Evolutionary conservation across 2,329 filamentous ascomycete genomes (phyloP).

Genomic region (Elsinoe necatrix): DNA sequence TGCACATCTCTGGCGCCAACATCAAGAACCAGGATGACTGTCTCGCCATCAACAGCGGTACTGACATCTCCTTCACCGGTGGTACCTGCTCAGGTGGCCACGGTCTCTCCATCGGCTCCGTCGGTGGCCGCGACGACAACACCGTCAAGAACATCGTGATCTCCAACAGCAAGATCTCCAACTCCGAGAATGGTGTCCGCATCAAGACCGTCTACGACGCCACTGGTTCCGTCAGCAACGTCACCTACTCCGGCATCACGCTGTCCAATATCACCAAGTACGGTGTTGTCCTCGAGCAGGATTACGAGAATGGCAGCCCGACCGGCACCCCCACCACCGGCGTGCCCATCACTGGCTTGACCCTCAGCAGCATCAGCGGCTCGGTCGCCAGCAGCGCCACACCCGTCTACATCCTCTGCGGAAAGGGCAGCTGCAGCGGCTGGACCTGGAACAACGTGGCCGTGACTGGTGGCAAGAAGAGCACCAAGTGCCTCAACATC

Average conservation of each 20-base stretch:
- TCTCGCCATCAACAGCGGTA: constrained; percentile 30
- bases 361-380: constrained; percentile 38
- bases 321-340: constrained; percentile 40
- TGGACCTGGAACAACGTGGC: constrained; percentile 46
- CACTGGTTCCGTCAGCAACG: constrained; percentile 43
- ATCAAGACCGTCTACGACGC: constrained; percentile 47
- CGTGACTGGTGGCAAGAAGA: constrained; percentile 45
- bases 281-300: constrained; percentile 52
- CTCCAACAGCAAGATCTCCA: constrained; percentile 40
- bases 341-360: constrained; percentile 47
- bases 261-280: constrained; percentile 45
- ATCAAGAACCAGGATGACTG: constrained; percentile 29
- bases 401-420: constrained; percentile 48
- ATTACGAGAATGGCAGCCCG: constrained; percentile 45
- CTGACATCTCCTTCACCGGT: constrained; percentile 35
- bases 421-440: constrained; percentile 41
- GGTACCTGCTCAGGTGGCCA: constrained; percentile 42
- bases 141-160: constrained; percentile 40
- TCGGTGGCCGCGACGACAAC: constrained; percentile 47
- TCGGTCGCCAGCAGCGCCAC: constrained; percentile 32
- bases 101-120: constrained; percentile 48
- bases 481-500: constrained; percentile 34
- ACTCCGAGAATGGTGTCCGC: constrained; percentile 44
- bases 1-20: constrained; percentile 23
- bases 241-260: constrained; percentile 48